Evolutionary conservation across 202 grass and related monocot genomes (phyloP).

Genomic region (Digitaria exilis): DNA sequence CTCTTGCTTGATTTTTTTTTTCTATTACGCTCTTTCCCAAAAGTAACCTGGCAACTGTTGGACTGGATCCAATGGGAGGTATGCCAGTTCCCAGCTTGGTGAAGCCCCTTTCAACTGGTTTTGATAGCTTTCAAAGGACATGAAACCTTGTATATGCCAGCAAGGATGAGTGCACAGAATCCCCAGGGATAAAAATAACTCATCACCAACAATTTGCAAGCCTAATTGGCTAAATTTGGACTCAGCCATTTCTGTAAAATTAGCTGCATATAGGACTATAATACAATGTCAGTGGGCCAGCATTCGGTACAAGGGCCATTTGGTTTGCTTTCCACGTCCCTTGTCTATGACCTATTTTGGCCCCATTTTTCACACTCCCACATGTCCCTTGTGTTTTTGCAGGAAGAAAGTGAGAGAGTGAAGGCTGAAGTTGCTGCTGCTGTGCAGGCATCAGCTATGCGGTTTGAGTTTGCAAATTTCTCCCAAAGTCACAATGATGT

Average conservation of each 20-base stretch:
- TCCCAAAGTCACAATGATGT: slow-evolving; percentile 54
- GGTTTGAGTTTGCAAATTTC: slow-evolving; percentile 54
- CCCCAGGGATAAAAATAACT: neutral
- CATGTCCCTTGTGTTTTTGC: slow-evolving; percentile 34
- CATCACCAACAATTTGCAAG: neutral
- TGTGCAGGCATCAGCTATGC: slow-evolving; percentile 50
- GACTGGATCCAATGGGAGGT: neutral
- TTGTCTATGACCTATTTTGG: neutral
- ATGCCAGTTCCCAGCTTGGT: neutral
- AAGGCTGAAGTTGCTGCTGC: slow-evolving; percentile 71
- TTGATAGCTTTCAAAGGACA: neutral
- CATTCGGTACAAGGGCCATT: neutral
- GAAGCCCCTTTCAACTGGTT: slow-evolving; percentile 3
- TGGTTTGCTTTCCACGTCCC: neutral
- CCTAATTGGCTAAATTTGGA: slow-evolving; percentile 8
- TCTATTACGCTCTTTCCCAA: neutral
- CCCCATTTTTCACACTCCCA: slow-evolving; percentile 1
- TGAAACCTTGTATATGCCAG: neutral
- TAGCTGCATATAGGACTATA: neutral
- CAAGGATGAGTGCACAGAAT: slow-evolving; percentile 8
- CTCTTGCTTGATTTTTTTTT: neutral
- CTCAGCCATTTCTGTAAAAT: neutral
- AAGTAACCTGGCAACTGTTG: neutral
- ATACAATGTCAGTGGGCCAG: neutral
- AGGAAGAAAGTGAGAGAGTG: slow-evolving; percentile 78